Conservation (phyloP, 75 land plant genomes). For the Pinus tabuliformis region DNA sequence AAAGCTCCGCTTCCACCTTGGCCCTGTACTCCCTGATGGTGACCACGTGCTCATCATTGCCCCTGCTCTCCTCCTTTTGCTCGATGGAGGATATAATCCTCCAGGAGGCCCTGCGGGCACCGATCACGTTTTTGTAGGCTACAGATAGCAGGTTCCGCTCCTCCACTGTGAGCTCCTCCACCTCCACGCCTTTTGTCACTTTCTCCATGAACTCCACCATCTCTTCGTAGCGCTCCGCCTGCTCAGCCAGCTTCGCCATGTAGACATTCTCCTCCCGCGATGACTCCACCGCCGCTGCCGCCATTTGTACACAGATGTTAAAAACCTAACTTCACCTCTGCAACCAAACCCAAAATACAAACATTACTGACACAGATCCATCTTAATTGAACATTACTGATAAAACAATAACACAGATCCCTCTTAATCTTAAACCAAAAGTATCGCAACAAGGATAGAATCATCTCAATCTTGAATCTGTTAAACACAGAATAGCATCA, state of each 20-base stretch:
- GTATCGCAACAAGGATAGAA: no score
- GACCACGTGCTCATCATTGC: conserved; percentile 82
- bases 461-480: no score
- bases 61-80: conserved; percentile 88
- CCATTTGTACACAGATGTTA: no score
- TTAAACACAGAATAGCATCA: no score
- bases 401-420: no score
- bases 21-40: conserved; percentile 67
- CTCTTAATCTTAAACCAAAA: no score
- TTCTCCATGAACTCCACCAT: conserved; percentile 71
- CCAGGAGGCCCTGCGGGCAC: conserved; percentile 80
- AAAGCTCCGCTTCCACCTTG: conserved; percentile 85
- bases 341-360: no score
- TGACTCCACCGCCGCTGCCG: conserved; percentile 16
- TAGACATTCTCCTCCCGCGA: conserved; percentile 42
- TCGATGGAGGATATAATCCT: conserved; percentile 84
- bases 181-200: conserved; percentile 64
- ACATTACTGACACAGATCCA: no score
- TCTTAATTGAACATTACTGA: no score
- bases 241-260: conserved; percentile 61
- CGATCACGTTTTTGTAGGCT: conserved; percentile 80
- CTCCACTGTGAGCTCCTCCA: conserved; percentile 82
- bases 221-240: conserved; percentile 63
- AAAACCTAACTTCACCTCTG: no score
- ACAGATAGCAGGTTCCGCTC: conserved; percentile 74